Base-by-base conservation (phyloP, 257 asterid genomes). In the Penstemon barbatus region DNA sequence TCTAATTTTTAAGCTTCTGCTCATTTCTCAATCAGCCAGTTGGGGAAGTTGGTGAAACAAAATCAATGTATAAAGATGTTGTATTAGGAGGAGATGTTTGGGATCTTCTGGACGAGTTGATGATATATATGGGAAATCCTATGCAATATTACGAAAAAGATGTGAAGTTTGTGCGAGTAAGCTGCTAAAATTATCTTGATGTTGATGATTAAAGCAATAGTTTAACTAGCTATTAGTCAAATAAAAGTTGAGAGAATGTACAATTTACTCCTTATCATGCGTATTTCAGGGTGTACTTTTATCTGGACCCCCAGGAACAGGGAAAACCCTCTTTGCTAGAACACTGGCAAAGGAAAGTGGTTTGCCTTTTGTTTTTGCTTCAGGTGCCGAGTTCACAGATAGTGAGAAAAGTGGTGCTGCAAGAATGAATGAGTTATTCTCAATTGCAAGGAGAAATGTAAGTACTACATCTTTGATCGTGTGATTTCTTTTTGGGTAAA, bases 301-400 rank as follows among this genome's bases (percentile, higher is more conserved):
- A 46, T 85, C 96, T 69, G 99, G 99, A 57, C 99, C 99, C 48
- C 99, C 99, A 51, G 99, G 99, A 77, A 94, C 99, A 43, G 99
- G 99, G 55, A 94, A 93, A 83, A 94, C 99, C 63, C 96, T 90
- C 45, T 90, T 94, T 78, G 99, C 99, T 6, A 82, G 99, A 61
- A 94, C 99, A 62, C 85, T 94, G 69, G 85, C 99, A 40, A 91
- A 94, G 77, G 86, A 94, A 85, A 86, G 97, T 66, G 99, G 99
- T 61, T 50, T 94, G 90, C 99, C 99, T 57, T 94, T 94, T 78
- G 93, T 94, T 75, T 93, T 88, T 85, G 97, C 99, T 73, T 94
- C 99, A 41, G 99, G 97, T 80, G 97, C 99, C 8, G 99, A 94
- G 86, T 94, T 94, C 78, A 85, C 96, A 40, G 97, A 91, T 78